Percentiles rank a stretch among this genome's conserved stretches.
phyloP scores from a whole-genome alignment of 495 filamentous ascomycete genomes.

The Clavariopsis aquatica region DNA sequence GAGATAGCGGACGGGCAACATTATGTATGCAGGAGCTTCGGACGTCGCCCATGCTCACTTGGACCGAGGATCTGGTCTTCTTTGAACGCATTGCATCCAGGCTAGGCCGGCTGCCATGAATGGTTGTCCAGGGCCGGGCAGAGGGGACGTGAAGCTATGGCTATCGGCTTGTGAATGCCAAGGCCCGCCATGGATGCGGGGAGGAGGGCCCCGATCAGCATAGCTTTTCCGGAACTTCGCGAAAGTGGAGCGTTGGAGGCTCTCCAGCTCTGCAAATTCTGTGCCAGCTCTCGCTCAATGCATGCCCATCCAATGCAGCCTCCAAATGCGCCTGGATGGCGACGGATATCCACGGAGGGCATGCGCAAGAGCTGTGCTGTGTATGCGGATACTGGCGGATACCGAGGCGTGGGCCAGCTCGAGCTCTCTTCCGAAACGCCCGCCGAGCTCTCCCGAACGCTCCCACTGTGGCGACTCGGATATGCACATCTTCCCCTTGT shows the following conservation, averaged over 20 bases:
- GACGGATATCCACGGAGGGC: neutral
- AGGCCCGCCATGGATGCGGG: neutral
- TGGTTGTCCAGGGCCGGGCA: constrained; percentile 3
- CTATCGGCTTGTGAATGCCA: neutral
- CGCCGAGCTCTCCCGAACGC: neutral
- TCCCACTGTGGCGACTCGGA: too few species aligned
- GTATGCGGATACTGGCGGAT: neutral
- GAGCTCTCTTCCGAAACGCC: neutral
- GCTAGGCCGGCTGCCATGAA: constrained; percentile 3
- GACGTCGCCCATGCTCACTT: constrained; percentile 30
- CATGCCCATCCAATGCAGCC: neutral
- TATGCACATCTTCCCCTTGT: too few species aligned
- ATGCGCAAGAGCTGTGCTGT: neutral
- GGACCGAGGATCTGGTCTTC: constrained; percentile 26
- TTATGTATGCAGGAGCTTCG: constrained; percentile 19
- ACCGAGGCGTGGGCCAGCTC: neutral
- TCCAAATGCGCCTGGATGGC: neutral
- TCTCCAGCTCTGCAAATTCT: neutral
- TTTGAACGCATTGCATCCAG: neutral
- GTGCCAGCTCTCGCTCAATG: neutral
- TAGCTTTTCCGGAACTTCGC: neutral
- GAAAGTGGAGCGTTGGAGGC: neutral
- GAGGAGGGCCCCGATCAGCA: neutral
- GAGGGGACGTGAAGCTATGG: constrained; percentile 1
- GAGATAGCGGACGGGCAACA: constrained; percentile 7